Base-by-base conservation (phyloP, 2,329 filamentous ascomycete species). In the Dactylellina parvicollis region DNA sequence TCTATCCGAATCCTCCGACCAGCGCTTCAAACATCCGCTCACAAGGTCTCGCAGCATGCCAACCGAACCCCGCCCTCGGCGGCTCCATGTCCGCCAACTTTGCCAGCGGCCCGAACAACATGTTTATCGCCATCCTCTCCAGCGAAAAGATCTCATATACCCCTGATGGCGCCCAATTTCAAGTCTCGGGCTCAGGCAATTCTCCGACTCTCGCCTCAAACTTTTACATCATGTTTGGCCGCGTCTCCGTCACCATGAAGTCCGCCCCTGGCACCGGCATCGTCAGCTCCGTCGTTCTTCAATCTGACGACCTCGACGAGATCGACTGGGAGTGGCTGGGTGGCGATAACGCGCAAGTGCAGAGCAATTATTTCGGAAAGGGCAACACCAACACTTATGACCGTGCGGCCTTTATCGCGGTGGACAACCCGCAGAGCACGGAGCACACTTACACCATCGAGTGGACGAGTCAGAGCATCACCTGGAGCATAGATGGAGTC, bases 171-270 rank as follows among this genome's bases (percentile, higher is more conserved):
- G 93, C 86, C 24, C 87, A 86, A 14, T 96, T 99, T 80, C 92
- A 91, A 24, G 89, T 99, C 57, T 82, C 87, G 57, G 83, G 88
- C 79, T 85, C 88, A 55, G 93, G 94, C 66, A 92, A 99, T 79
- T 87, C 92, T 2, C 95, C 95, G 0, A 90, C 94, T 80, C 87
- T 99, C 74, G 86, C 86, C 76, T 96, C 92, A 74, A 87, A 95
- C 78, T 98, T 96, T 87, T 98, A 97, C 85, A 96, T 99, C 83
- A 98, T 99, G 95, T 99, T 97, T 80, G 95, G 95, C 76, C 90
- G 89, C 75, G 91, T 97, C 79, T 90, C 96, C 76, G 87, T 93
- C 76, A 89, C 87, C 30, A 86, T 97, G 83, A 93, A 94, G 82
- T 88, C 92, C 24, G 92, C 95, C 8, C 89, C 92, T 0, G 95